A percentile compares a stretch with the other conserved stretches of the same genome.
phyloP scores from a whole-genome alignment of 2,329 filamentous ascomycete genomes.

The Pseudogymnoascus destructans region DNA sequence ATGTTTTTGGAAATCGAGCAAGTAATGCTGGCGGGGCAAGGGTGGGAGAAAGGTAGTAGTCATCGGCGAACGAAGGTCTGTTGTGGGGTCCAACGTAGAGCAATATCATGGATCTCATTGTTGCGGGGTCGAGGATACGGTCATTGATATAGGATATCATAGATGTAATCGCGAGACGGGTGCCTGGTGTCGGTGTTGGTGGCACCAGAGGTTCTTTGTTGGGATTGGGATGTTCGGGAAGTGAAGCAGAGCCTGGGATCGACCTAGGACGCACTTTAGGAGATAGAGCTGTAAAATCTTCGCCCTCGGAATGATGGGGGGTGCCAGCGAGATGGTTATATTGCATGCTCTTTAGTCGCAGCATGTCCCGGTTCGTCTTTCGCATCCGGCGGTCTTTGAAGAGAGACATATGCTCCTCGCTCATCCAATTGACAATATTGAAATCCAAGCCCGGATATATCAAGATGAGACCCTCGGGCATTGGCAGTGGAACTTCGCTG shows the following conservation, averaged over 20 bases:
- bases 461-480: constrained; percentile 68
- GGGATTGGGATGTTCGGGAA: not conserved
- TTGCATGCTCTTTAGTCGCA: constrained; percentile 76
- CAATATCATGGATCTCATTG: constrained; percentile 99
- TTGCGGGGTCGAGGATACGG: constrained; percentile 84
- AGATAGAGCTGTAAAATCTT: constrained; percentile 29
- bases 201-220: not conserved
- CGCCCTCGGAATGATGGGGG: constrained; percentile 67
- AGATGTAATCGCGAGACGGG: constrained; percentile 84
- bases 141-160: constrained; percentile 99
- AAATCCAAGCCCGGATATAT: constrained; percentile 88
- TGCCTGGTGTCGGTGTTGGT: constrained; percentile 27
- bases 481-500: constrained; percentile 47
- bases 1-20: constrained; percentile 81
- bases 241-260: not conserved
- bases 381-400: constrained; percentile 73
- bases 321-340: constrained; percentile 77
- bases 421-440: constrained; percentile 99
- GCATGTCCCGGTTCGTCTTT: constrained; percentile 63
- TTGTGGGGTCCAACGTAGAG: constrained; percentile 91
- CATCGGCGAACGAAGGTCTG: constrained; percentile 80
- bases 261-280: not conserved
- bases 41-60: constrained; percentile 82
- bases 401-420: constrained; percentile 89
- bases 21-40: constrained; percentile 77